phyloP scores from a whole-genome alignment of 176 grass and related monocot species.

The Paspalum notatum region DNA sequence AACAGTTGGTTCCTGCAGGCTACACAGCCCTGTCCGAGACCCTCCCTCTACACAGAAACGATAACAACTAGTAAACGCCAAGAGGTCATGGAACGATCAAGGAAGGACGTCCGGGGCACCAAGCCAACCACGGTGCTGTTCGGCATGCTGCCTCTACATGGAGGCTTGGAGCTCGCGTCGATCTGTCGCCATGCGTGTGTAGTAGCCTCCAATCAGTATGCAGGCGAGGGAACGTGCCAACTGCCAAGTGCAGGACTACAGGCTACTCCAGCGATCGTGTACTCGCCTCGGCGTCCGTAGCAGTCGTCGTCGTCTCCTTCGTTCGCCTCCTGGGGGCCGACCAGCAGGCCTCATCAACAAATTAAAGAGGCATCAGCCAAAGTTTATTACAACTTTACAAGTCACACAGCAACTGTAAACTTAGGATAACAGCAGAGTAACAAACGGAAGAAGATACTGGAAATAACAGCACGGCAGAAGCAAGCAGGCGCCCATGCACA shows the following conservation, averaged over 20 bases:
- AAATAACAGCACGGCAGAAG: slow-evolving; percentile 17
- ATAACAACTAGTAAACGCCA: slow-evolving; percentile 19
- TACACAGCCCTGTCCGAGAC: too few relatives aligned
- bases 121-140: not conserved
- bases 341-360: too few relatives aligned
- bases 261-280: not conserved
- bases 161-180: not conserved
- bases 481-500: slow-evolving; percentile 7
- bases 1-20: slow-evolving; percentile 1
- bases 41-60: not conserved
- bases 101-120: too few relatives aligned
- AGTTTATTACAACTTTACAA: too few relatives aligned
- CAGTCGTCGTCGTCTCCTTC: not conserved
- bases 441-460: too few relatives aligned
- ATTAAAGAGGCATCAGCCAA: too few relatives aligned
- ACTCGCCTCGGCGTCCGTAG: slow-evolving; percentile 1
- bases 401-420: too few relatives aligned
- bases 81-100: slow-evolving; percentile 7
- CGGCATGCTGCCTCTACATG: not conserved
- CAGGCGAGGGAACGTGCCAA: not conserved
- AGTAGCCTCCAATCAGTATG: not conserved
- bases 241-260: not conserved
- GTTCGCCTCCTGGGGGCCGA: too few relatives aligned
- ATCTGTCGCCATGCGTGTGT: not conserved
- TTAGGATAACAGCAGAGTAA: too few relatives aligned